Evolutionary conservation across 75 land plant species (phyloP), one percentile per base, ranked within the genome.

Genomic region (Pinus albicaulis): DNA sequence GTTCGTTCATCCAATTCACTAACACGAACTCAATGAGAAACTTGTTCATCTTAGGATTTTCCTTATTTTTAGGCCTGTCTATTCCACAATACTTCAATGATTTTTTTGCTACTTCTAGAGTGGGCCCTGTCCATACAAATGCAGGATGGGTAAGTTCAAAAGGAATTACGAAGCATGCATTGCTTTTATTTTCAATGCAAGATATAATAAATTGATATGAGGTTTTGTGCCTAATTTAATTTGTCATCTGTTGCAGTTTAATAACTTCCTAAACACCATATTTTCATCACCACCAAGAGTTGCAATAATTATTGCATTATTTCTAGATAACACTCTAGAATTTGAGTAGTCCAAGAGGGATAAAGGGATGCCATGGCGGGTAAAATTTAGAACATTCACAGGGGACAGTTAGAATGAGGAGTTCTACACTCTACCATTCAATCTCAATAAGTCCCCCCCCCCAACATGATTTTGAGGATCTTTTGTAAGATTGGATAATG

Each of bases 331-430:
- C 88, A 91, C 92, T 16, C 48, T 93, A 44, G 95, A 93, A 7
- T 89, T 89, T 31, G 90, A 87, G 74, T 85, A 86, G 61, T 86
- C 93, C 38, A 91, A 88, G 74, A 93, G 85, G 79, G 98, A 95
- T 68, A 77, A 93, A 66, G 98, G 98, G 5, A 85, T 92, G 89
- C 93, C 88, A 60, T 95, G 98, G 98, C 93, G 98, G 98, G 89
- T 89, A 23, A 95, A 95, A 82, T 95, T 95, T 84, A 87, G 95
- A 79, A 89, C 90, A 56, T 95, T 95, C 66, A 81, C 91, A 79
- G 96, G 93, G n/a, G 98, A 95, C 71, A 89, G 83, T 64, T 77
- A 95, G 28, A 95, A 91, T 79, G 96, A 91, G 63, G 93, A 93
- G 80, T 95, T n/a, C n/a, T n/a, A n/a, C n/a, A n/a, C n/a, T 48